These are phyloP conservation scores for Scheffersomyces cryptocercus DNA, from an alignment of 1,139 yeast genomes.

Conservation along the genomic window DNA sequence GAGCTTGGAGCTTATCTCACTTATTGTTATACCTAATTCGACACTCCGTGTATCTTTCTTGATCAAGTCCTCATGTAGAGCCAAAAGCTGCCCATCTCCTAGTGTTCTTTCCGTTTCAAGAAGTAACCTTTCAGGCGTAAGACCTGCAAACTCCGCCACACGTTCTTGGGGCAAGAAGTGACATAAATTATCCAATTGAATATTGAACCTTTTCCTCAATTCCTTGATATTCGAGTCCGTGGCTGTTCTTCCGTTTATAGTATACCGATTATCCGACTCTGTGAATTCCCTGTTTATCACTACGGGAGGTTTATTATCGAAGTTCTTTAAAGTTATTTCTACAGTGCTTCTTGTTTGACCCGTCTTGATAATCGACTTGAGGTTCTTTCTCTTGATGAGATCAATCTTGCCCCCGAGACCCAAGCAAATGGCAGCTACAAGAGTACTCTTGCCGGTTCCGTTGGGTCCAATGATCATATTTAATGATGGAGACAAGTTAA, in stretches of 20 bases:
- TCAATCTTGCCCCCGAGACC: constrained; percentile 85
- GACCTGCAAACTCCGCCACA: constrained; percentile 87
- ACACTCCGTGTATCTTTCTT: constrained; percentile 46
- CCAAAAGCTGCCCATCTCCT: constrained; percentile 59
- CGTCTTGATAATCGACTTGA: constrained; percentile 74
- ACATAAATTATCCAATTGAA: constrained; percentile 88
- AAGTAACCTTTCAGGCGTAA: constrained; percentile 73
- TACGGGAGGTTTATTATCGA: constrained; percentile 24
- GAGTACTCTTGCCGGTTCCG: constrained; percentile 94
- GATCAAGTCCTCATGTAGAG: constrained; percentile 59
- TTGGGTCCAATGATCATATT: constrained; percentile 97
- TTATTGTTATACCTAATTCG: constrained; percentile 25
- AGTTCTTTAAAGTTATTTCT: constrained; percentile 64
- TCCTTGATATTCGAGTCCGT: constrained; percentile 49
- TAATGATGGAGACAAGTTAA: constrained; percentile 75
- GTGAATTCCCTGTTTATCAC: constrained; percentile 40
- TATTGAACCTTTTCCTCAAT: constrained; percentile 54
- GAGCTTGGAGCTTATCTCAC: constrained; percentile 30
- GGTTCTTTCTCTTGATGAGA: constrained; percentile 74
- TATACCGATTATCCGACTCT: constrained; percentile 60
- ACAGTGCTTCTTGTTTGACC: constrained; percentile 61
- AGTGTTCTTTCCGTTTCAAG: constrained; percentile 82
- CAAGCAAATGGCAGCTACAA: constrained; percentile 90
- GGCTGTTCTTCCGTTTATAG: constrained; percentile 45
- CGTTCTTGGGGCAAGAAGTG: constrained; percentile 95